These are phyloP conservation scores for Apiotrichum laibachii DNA, from an alignment of 1,284 basidiomycete species.

Conservation along the genomic window DNA sequence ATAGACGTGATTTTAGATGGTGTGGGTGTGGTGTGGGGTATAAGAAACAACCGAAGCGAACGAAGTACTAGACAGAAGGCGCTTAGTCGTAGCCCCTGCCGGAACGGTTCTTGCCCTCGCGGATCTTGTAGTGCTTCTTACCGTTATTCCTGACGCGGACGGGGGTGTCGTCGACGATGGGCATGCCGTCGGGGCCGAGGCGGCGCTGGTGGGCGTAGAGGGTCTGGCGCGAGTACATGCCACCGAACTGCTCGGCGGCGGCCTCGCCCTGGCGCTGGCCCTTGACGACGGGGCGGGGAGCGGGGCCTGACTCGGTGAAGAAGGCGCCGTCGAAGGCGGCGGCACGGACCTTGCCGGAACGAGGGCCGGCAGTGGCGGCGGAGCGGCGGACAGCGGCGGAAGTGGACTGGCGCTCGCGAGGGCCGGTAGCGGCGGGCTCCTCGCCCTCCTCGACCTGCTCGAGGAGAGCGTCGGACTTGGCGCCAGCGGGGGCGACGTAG, in stretches of 20 bases:
- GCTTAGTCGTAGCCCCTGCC: constrained; percentile 80
- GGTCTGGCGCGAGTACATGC: constrained; percentile 62
- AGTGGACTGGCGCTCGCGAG: constrained; percentile 14
- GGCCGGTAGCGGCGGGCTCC: neutral
- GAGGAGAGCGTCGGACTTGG: constrained; percentile 2
- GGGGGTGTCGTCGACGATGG: constrained; percentile 54
- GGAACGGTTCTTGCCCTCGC: constrained; percentile 79
- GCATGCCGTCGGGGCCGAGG: constrained; percentile 71
- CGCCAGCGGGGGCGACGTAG: constrained; percentile 57
- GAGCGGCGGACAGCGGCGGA: constrained; percentile 30
- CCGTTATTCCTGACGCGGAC: constrained; percentile 57
- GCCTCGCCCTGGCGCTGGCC: constrained; percentile 54
- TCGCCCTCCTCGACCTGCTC: constrained; percentile 28
- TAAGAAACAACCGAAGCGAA: neutral
- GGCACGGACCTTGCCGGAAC: constrained; percentile 55
- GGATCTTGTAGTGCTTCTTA: constrained; percentile 89
- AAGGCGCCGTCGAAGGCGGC: constrained; percentile 77
- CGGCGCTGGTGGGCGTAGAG: constrained; percentile 77
- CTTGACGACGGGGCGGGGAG: constrained; percentile 64
- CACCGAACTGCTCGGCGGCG: constrained; percentile 40
- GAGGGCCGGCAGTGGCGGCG: constrained; percentile 45
- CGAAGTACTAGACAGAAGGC: neutral
- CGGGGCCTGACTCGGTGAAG: constrained; percentile 63
- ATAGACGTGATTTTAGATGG: neutral
- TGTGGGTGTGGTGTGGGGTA: too few relatives aligned